Base-by-base conservation (phyloP, 2,329 filamentous ascomycete species). In the Colletotrichum lupini region DNA sequence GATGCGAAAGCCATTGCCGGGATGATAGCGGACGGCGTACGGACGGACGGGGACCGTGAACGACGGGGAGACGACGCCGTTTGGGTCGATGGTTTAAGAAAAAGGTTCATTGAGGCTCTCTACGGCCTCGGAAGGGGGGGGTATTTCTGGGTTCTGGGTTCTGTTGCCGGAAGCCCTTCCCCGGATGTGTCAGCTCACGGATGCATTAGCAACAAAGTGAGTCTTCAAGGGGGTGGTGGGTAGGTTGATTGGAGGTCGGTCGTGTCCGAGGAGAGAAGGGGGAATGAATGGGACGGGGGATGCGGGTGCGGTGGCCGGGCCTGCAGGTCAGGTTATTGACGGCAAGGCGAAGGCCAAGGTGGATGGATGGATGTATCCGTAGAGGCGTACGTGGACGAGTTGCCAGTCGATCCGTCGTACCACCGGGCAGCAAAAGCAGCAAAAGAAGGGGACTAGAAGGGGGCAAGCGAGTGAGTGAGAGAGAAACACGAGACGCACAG, bases 131-230 rank as follows among this genome's bases (percentile, higher is more conserved):
- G 30, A 59, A 52, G 42, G 46, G 28, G 61, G 28, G 70, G 58
- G 30, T 65, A 73, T 73, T 69, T 73, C 70, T 73, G 69, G 65
- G 59, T 62, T 73, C 70, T 69, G 59, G 70, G 70, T 73, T 73
- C 70, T 68, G 65, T 64, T 46, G 53, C 70, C 70, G 70, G 70
- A 73, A 73, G 70, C 66, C 66, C 66, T 73, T 73, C 70, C 70
- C 70, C 70, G 70, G 70, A 65, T 64, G 66, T 73, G 70, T 73
- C 70, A 73, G 70, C 70, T 73, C 66, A 73, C 66, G 66, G 70
- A 69, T 73, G 70, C 70, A 73, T 69, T 53, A 73, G 59, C 66
- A 52, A 42, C 35, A 58, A 72, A 59, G 30, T 37, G 64, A 69
- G 70, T 69, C 70, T 73, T 73, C 66, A 69, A 72, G 65, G 58